Percentiles rank a stretch among this genome's conserved stretches.
Evolutionary conservation across 2,329 filamentous ascomycete species (phyloP).

Genomic region (Fusarium verticillioides): DNA sequence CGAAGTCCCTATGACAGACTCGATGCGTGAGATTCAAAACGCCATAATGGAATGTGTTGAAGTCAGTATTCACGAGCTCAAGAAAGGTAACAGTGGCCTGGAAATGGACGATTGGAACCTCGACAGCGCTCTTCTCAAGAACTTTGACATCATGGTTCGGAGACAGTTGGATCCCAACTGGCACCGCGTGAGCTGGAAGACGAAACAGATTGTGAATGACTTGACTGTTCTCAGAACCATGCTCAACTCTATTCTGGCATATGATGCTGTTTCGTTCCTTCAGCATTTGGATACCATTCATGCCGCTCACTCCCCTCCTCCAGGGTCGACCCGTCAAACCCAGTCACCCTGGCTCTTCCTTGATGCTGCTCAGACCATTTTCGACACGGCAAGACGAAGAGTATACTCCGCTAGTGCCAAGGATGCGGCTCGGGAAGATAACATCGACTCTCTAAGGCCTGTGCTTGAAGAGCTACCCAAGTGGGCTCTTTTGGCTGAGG

Average conservation of each 20-base stretch:
- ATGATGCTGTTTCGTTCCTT: constrained; percentile 91
- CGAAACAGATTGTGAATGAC: constrained; percentile 92
- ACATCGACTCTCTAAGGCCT: constrained; percentile 74
- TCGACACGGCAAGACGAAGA: constrained; percentile 86
- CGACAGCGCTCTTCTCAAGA: constrained; percentile 90
- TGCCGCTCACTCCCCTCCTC: constrained; percentile 87
- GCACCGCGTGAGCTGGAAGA: constrained; percentile 96
- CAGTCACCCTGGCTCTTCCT: constrained; percentile 97
- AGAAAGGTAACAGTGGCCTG: constrained; percentile 87
- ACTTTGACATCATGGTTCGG: constrained; percentile 89
- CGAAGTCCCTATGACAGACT: constrained; percentile 94
- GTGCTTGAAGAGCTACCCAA: constrained; percentile 96
- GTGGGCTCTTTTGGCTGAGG: constrained; percentile 88
- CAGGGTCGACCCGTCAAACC: constrained; percentile 86
- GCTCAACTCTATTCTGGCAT: constrained; percentile 82
- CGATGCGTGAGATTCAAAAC: constrained; percentile 93
- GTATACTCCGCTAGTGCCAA: constrained; percentile 81
- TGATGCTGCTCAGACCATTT: constrained; percentile 93
- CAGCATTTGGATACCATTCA: constrained; percentile 95
- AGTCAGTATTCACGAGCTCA: constrained; percentile 91
- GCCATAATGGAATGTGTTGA: constrained; percentile 97
- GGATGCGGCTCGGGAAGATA: constrained; percentile 57
- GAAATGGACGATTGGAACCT: constrained; percentile 98
- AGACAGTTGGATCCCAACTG: constrained; percentile 95
- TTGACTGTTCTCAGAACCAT: constrained; percentile 84